Evolutionary conservation across 2,329 filamentous ascomycete genomes (phyloP), one percentile per base, ranked within the genome.

Genomic region (Sclerotinia minor): DNA sequence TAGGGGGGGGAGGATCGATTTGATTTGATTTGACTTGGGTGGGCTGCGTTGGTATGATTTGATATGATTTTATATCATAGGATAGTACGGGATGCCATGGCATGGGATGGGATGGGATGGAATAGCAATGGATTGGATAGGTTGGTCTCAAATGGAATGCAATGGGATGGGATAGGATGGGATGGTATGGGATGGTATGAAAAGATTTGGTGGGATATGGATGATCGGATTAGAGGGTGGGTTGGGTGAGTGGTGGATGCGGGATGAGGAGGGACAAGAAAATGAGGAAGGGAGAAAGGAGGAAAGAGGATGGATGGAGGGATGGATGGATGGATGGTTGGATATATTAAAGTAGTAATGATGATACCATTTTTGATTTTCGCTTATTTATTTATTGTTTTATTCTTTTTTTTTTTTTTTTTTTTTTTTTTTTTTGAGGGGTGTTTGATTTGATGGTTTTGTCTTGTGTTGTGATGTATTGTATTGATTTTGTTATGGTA

Each of bases 281-380:
- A 29, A 29, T n/a, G 29, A 5, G 11, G 35, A 24, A 38, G 32
- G 21, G 54, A 32, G 21, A 2, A 38, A 2, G 35, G n/a, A 47
- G 8, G 44, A 9, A 5, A n/a, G 5, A n/a, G 45, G 7, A 49
- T 35, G 32, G 4, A n/a, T n/a, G n/a, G 3, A 21, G 35, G 35
- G 35, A 9, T 2, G 11, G 2, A 9, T 13, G 26, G 17, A 6
- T 32, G 29, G 29, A 32, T 32, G 29, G 29, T 3, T 32, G 3
- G 29, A 47, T 41, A 21, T 60, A 60, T 49, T 60, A 24, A 47
- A 60, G 58, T 44, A 65, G 35, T 65, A 65, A 65, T 65, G 41
- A 60, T 60, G 61, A 65, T 57, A 65, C 50, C 50, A 57, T 65
- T 65, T 65, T 55, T 38, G 45, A 38, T 38, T 44, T 65, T 65